Percentiles rank a stretch among this genome's conserved stretches.
Evolutionary conservation across 129 eudicot species (phyloP).

Genomic region (Tagetes erecta): DNA sequence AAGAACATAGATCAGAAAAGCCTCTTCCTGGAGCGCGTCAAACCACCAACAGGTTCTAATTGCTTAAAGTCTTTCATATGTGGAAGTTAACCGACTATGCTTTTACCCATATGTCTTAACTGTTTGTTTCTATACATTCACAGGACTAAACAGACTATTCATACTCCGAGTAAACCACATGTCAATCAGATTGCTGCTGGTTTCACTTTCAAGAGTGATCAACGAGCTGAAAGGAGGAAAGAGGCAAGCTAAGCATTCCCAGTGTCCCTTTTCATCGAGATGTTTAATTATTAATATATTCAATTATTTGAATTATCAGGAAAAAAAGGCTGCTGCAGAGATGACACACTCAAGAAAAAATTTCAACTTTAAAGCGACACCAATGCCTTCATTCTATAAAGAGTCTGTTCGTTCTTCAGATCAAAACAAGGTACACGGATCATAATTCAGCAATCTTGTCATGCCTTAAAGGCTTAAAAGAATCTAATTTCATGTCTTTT

Average conservation of each 20-base stretch:
- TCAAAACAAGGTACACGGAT: constrained; percentile 48
- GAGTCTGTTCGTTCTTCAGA: constrained; percentile 35
- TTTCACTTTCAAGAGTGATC: constrained; percentile 47
- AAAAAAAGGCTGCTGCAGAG: constrained; percentile 52
- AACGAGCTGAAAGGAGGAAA: constrained; percentile 58
- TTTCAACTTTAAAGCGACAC: constrained; percentile 70
- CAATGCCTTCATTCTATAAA: constrained; percentile 74
- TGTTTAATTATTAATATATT: not conserved
- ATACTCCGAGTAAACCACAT: constrained; percentile 26
- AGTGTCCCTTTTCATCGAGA: not conserved
- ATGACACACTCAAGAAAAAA: constrained; percentile 45
- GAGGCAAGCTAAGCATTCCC: constrained; percentile 45
- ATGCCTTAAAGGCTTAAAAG: not conserved
- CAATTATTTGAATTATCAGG: constrained; percentile 31
- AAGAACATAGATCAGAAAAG: constrained; percentile 35
- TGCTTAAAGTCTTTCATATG: not conserved
- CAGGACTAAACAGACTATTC: constrained; percentile 42
- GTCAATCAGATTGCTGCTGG: constrained; percentile 29
- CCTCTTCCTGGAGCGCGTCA: constrained; percentile 38
- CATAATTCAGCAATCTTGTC: not conserved
- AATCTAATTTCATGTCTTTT: not conserved
- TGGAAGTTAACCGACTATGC: not conserved
- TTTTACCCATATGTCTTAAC: not conserved
- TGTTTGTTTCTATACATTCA: not conserved
- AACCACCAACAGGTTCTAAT: constrained; percentile 47